A percentile compares a stretch with the other conserved stretches of the same genome.
These are phyloP conservation scores for Chamaecyparis obtusa DNA, from an alignment of 75 land plant species.

Conservation along the genomic window DNA sequence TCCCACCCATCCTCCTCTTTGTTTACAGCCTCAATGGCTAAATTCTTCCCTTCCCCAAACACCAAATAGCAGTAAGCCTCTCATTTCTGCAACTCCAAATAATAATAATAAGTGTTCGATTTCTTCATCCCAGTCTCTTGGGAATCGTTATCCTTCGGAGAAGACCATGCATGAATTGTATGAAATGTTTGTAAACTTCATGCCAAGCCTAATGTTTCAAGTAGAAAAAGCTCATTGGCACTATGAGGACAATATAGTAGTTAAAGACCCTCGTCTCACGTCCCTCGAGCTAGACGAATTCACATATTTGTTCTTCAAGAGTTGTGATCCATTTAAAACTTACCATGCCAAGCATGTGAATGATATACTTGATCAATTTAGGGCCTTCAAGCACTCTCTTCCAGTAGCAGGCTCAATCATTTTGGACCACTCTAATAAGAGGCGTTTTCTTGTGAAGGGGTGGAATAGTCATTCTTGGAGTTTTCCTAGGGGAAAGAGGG, in stretches of 20 bases:
- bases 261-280: not conserved
- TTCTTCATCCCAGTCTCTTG: too few species aligned
- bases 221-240: not conserved
- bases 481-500: not conserved
- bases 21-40: too few species aligned
- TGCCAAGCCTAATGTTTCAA: not conserved
- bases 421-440: not conserved
- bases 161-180: not conserved
- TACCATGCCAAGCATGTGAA: not conserved
- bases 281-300: not conserved
- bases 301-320: not conserved
- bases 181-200: not conserved
- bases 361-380: not conserved
- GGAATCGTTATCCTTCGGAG: not conserved
- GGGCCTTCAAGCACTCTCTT: not conserved
- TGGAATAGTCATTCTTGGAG: not conserved
- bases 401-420: not conserved
- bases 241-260: not conserved
- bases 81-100: too few species aligned
- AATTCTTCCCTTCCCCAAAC: too few species aligned
- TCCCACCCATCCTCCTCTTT: too few species aligned
- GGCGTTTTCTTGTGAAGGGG: not conserved
- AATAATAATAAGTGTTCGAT: not conserved
- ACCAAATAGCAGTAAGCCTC: too few species aligned
- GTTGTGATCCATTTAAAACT: not conserved